A percentile compares a stretch with the other conserved stretches of the same genome.
Evolutionary conservation across 129 eudicot species (phyloP).

Genomic region (Flaveria bidentis): DNA sequence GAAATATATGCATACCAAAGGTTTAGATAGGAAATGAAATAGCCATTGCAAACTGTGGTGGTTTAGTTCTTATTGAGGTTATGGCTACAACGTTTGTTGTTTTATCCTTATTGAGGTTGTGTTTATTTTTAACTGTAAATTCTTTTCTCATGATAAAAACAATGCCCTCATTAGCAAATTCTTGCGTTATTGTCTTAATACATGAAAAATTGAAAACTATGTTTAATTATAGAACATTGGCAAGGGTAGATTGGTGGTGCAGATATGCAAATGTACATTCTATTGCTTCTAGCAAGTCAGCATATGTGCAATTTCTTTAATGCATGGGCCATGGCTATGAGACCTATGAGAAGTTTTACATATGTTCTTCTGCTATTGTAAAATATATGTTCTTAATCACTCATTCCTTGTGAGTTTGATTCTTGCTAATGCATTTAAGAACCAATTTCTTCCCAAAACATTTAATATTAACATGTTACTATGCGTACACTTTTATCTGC

Average conservation of each 20-base stretch:
- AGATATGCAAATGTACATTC: slow-evolving; percentile 14
- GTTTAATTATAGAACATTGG: not conserved
- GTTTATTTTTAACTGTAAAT: not conserved
- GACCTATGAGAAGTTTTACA: no score
- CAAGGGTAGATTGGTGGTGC: not conserved
- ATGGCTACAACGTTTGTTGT: not conserved
- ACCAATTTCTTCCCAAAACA: no score
- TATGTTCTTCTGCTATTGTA: no score
- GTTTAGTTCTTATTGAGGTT: not conserved
- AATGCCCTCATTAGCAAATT: not conserved
- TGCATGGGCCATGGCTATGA: no score
- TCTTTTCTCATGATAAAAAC: not conserved
- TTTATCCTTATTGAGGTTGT: not conserved
- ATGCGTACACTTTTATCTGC: no score
- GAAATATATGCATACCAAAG: not conserved
- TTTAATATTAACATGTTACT: no score
- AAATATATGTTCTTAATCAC: no score
- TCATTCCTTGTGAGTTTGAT: no score
- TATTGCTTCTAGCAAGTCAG: slow-evolving; percentile 1
- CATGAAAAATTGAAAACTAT: not conserved
- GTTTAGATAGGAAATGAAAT: not conserved
- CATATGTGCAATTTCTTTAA: not conserved
- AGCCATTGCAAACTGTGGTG: not conserved
- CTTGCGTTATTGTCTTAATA: not conserved
- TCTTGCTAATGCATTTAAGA: no score